phyloP scores from a whole-genome alignment of 2,329 filamentous ascomycete genomes.

The Cercospora janseana region DNA sequence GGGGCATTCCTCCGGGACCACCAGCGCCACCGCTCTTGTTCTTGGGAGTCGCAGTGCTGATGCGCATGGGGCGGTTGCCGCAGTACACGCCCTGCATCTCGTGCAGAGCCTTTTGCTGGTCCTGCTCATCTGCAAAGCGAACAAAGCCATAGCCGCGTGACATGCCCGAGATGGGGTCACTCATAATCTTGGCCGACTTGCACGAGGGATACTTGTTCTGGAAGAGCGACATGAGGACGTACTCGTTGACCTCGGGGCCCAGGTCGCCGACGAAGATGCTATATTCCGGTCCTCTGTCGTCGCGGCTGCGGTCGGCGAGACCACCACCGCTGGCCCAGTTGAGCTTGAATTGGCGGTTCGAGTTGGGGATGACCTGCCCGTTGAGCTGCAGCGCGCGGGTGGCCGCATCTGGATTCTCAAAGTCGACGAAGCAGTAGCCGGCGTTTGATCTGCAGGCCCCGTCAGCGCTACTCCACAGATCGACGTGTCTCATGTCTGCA shows the following conservation, averaged over 20 bases:
- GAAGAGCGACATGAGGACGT: conserved; percentile 94
- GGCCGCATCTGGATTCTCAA: conserved; percentile 75
- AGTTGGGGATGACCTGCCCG: conserved; percentile 87
- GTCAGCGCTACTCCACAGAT: conserved; percentile 8
- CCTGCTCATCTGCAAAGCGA: conserved; percentile 89
- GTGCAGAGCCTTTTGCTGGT: conserved; percentile 90
- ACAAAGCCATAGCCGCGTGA: conserved; percentile 98
- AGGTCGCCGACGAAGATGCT: conserved; percentile 98
- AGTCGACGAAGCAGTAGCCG: conserved; percentile 98
- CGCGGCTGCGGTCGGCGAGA: conserved; percentile 87
- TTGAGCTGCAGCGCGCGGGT: conserved; percentile 89
- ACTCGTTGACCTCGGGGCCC: conserved; percentile 97
- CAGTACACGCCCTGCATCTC: conserved; percentile 99
- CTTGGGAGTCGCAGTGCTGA: conserved; percentile 96
- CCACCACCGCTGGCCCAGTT: conserved; percentile 99
- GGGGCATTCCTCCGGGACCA: conserved; percentile 53
- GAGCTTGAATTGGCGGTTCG: conserved; percentile 91
- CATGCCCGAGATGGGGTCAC: conserved; percentile 94
- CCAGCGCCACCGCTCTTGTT: conserved; percentile 63
- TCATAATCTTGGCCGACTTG: conserved; percentile 99
- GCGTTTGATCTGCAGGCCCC: conserved; percentile 66
- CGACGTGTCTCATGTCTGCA: conserved; percentile 16
- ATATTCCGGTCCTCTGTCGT: conserved; percentile 93
- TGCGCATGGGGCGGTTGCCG: conserved; percentile 97
- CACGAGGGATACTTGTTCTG: conserved; percentile 93